Evolutionary conservation across 2,329 filamentous ascomycete species (phyloP).

Genomic region (Cladobotryum protrusum): DNA sequence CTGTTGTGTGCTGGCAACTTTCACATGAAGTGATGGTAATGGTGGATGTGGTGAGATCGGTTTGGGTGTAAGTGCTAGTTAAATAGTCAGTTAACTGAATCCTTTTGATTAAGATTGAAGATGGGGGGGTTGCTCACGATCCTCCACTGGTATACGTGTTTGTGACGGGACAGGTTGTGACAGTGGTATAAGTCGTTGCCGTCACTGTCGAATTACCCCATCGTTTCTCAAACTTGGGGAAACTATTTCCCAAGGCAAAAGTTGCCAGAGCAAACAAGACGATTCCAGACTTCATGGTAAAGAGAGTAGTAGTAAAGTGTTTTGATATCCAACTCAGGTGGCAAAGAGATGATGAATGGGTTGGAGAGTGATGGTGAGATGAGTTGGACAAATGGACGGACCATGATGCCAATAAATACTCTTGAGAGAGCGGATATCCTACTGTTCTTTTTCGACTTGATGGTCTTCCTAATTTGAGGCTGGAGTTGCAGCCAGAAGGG

Average conservation of each 20-base stretch:
- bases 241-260: constrained; percentile 2
- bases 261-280: constrained; percentile 11
- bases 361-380: not conserved
- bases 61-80: constrained; percentile 35
- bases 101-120: not conserved
- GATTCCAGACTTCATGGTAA: constrained; percentile 4
- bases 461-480: not conserved
- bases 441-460: too few relatives aligned
- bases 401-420: not conserved
- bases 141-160: constrained; percentile 34
- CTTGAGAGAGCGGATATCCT: not conserved
- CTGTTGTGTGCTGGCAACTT: constrained; percentile 32
- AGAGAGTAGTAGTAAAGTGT: too few relatives aligned
- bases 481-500: not conserved
- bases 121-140: constrained; percentile 29
- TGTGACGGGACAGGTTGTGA: constrained; percentile 41
- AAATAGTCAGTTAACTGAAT: not conserved
- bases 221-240: constrained; percentile 4
- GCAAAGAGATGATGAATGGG: not conserved
- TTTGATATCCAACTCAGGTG: not conserved
- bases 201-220: not conserved
- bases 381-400: not conserved
- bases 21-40: constrained; percentile 36
- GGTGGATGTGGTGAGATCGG: constrained; percentile 38
- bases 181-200: constrained; percentile 31